A percentile compares a stretch with the other conserved stretches of the same genome.
Evolutionary conservation across 2,329 filamentous ascomycete genomes (phyloP).

Genomic region (Microcyclospora tardicrescens): DNA sequence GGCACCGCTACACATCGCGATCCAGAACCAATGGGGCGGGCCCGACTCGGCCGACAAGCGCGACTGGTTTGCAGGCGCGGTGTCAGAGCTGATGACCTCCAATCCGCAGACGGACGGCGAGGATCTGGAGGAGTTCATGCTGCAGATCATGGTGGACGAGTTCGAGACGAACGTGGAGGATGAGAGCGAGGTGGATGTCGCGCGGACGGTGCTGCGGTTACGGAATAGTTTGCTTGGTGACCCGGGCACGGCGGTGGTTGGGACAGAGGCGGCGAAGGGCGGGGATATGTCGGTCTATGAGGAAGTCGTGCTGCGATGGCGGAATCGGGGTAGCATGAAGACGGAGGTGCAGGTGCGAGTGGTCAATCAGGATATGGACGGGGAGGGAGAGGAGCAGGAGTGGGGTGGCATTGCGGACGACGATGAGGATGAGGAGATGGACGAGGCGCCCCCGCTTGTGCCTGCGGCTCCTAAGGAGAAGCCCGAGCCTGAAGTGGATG

Average conservation of each 20-base stretch:
- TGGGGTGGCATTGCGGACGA: constrained; percentile 38
- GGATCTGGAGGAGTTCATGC: constrained; percentile 70
- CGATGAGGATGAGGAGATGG: constrained; percentile 38
- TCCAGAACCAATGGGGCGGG: constrained; percentile 79
- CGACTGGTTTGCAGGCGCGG: constrained; percentile 86
- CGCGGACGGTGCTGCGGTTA: constrained; percentile 56
- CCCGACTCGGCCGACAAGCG: constrained; percentile 73
- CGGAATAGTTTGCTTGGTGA: constrained; percentile 50
- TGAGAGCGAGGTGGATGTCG: constrained; percentile 64
- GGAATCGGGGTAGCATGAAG: constrained; percentile 55
- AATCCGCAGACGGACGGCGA: constrained; percentile 54
- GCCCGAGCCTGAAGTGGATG: constrained; percentile 40
- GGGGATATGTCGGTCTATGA: constrained; percentile 75
- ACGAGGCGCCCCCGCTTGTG: constrained; percentile 50
- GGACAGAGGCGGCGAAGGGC: constrained; percentile 54
- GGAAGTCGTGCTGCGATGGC: constrained; percentile 56
- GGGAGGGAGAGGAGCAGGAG: constrained; percentile 33
- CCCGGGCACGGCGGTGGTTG: constrained; percentile 72
- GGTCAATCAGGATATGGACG: constrained; percentile 50
- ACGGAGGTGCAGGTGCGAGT: constrained; percentile 35
- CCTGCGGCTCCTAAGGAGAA: constrained; percentile 45
- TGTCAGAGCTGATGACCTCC: constrained; percentile 62
- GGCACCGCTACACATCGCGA: constrained; percentile 76
- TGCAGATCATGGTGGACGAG: constrained; percentile 90
- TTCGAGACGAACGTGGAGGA: constrained; percentile 91